Evolutionary conservation across 306 rosid species (phyloP), one percentile per base, ranked within the genome.

Genomic region (Gastrolobium villosum): DNA sequence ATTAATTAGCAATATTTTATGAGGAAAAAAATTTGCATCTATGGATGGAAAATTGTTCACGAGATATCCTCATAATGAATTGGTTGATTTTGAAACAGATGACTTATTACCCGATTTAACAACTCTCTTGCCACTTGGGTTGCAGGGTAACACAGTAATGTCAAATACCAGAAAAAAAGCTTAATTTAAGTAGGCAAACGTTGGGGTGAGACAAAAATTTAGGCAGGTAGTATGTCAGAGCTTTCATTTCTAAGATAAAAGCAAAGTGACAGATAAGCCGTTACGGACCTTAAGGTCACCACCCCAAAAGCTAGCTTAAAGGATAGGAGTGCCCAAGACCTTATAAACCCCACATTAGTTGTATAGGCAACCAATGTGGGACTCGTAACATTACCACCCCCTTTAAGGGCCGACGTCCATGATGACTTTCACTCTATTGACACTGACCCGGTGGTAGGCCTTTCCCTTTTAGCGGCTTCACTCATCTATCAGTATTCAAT

Each of bases 221-320:
- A 54, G 52, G 40, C 70, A 28, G 54, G 15, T 57, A 35, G 50
- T 14, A 20, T 28, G 50, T 44, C 40, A 76, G 28, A 39, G 8
- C 35, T 44, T 13, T 54, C 78, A 61, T 26, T 66, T 40, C 67
- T 53, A 46, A 54, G 48, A 41, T 76, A 13, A 70, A 70, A 53
- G 41, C 8, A 70, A 61, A 43, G 14, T 46, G 55, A n/a, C 7
- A n/a, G 11, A 59, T 48, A 4, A 20, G 26, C 26, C 1, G 26
- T 20, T 20, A 20, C 26, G 26, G 26, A 20, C 26, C 26, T 20
- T 20, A 20, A 20, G 26, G 26, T 20, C 26, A 20, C 26, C 26
- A 20, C 26, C 26, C 26, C 26, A 20, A 20, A 20, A 20, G 26
- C 0, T 20, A 20, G 26, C 26, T 20, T 1, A 20, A 20, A 20